A percentile compares a stretch with the other conserved stretches of the same genome.
Evolutionary conservation across 768 basidiomycete genomes (phyloP).

Genomic region (Austroboletus festivus): DNA sequence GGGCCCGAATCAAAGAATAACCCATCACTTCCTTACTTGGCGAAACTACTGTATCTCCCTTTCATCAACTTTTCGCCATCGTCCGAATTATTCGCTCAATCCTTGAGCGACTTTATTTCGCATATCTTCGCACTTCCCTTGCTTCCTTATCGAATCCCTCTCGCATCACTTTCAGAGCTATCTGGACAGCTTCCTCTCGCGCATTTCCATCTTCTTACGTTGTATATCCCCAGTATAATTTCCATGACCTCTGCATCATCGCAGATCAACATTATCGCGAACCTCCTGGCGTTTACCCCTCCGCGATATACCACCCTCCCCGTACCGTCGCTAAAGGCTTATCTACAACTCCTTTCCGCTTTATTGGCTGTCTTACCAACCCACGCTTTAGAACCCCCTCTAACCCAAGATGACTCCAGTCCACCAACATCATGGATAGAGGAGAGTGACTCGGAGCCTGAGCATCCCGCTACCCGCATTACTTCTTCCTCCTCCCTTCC

Average conservation of each 20-base stretch:
- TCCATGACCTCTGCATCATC: conserved; percentile 28
- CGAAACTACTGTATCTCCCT: conserved; percentile 27
- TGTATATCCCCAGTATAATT: conserved; percentile 30
- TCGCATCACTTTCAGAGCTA: conserved; percentile 58
- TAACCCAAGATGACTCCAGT: conserved; percentile 14
- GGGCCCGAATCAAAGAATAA: conserved; percentile 52
- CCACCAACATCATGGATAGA: conserved; percentile 18
- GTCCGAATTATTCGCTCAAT: conserved; percentile 22
- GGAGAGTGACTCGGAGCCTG: conserved; percentile 43
- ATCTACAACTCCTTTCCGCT: conserved; percentile 49
- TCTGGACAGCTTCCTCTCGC: conserved; percentile 62
- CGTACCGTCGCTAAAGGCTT: conserved; percentile 43
- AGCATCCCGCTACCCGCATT: conserved; percentile 28
- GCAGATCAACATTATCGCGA: conserved; percentile 65
- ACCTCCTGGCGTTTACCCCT: conserved; percentile 60
- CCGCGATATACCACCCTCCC: conserved; percentile 57
- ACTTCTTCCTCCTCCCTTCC: conserved; percentile 45
- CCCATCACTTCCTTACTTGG: conserved; percentile 27
- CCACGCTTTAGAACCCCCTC: conserved; percentile 48
- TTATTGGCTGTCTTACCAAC: conserved; percentile 54
- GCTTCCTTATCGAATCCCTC: conserved; percentile 72
- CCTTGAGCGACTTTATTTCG: conserved; percentile 43
- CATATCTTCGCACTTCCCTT: conserved; percentile 70
- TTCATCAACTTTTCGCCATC: conserved; percentile 31
- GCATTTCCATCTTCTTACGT: conserved; percentile 33